Base-by-base conservation (phyloP, 345 rosid species). In the Hibiscus trionum region DNA sequence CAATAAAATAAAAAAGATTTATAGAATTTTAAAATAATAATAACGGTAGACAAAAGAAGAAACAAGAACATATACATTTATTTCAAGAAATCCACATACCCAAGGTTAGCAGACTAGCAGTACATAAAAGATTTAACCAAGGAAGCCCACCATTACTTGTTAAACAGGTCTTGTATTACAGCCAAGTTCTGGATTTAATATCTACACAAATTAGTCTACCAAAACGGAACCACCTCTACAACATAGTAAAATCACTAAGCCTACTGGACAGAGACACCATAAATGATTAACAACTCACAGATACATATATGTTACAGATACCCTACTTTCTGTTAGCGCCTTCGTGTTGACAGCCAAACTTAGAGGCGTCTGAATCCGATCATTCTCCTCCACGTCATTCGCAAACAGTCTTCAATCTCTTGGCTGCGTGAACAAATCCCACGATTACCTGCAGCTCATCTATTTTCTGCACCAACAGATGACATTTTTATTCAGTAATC, bases 381-480 rank as follows among this genome's bases (percentile, higher is more conserved):
- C 47, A 3, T 17, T 17, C 49, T 11, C 4, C 69, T 21, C 53
- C 53, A 5, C 11, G 59, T 80, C 77, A 81, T 72, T 80, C 87
- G 88, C 93, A 83, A 57, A 80, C 82, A 0, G 84, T 86, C 88
- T 87, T 92, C 86, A 84, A 79, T 76, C 87, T 84, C 86, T 86
- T 90, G 1, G 97, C 97, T 0, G 97, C 97, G 65, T 92, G 91
- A 77, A 92, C 99, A 49, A 92, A 95, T 75, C 98, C 98, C 75
- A 88, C 83, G 9, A 94, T 86, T 35, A 94, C 98, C 82, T 91
- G 98, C 86, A 90, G 81, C 96, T 92, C 97, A 58, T 95, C 99
- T 96, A 95, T 82, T 84, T 90, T 86, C 97, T 95, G 66, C 85
- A 76, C 61, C 66, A 73, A 42, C 63, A 42, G 27, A 73, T 31